Base-by-base conservation (phyloP, 768 basidiomycete genomes). In the Cystofilobasidium bisporidii region DNA sequence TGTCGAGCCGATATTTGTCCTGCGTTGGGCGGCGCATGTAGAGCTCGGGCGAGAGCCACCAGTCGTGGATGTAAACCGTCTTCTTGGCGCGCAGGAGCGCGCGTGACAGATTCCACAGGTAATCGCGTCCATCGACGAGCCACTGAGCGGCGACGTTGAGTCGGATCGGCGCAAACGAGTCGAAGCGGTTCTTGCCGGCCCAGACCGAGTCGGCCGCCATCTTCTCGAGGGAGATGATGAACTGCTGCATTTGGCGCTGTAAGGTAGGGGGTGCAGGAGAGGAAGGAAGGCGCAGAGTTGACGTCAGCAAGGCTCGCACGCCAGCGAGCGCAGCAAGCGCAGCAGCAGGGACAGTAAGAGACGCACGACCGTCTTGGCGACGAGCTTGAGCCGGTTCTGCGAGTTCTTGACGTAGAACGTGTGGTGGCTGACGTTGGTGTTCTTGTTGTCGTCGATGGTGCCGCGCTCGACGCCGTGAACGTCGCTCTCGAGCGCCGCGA, bases 81-180 rank as follows among this genome's bases (percentile, higher is more conserved):
- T 57, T 62, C 56, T 86, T 87, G 0, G 94, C 94, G 72, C 96
- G 82, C 30, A 89, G 81, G 57, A 99, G 86, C 0, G 94, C 94
- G 47, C 90, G 83, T 28, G 89, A 90, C 28, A 99, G 79, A 74
- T 93, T 94, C 96, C 94, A 99, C 78, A 91, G 94, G 75, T 99
- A 99, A 76, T 99, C 94, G 15, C 94, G 86, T 88, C 94, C 94
- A 77, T 99, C 94, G 22, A 98, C 92, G 2, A 99, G 84, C 94
- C 94, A 99, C 73, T 98, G 93, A 6, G 93, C 89, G 30, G 92
- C 87, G 6, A 93, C 93, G 73, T 97, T 93, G 72, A 88, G 77
- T 38, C 94, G 83, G 63, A 97, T 87, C 1, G 94, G 94, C 6
- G 94, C 87, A 77, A 94, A 99, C 68, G 89, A 92, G 69, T 64